phyloP scores from a whole-genome alignment of 352 stramenopile species.

The Globisporangium alternatum region DNA sequence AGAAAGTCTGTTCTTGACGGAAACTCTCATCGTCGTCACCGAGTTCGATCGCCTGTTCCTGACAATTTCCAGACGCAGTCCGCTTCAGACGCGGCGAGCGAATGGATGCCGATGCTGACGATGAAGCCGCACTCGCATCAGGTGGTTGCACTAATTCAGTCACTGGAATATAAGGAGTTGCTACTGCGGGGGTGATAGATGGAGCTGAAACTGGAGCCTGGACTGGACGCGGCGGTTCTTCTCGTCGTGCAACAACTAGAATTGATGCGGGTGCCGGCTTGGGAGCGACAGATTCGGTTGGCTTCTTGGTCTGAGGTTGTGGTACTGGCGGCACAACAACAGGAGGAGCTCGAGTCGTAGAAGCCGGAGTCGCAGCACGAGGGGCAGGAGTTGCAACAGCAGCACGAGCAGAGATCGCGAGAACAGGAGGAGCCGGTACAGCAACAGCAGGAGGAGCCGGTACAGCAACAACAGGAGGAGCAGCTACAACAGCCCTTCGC shows the following conservation, averaged over 20 bases:
- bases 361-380: too few species aligned
- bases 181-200: background rate
- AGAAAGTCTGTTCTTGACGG: background rate
- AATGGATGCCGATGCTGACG: background rate
- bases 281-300: background rate
- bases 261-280: background rate
- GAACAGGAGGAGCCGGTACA: too few species aligned
- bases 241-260: background rate
- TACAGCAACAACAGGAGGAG: background rate
- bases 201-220: too few species aligned
- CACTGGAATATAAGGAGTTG: background rate
- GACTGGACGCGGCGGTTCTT: background rate
- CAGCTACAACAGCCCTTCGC: background rate
- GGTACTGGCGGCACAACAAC: background rate
- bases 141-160: background rate
- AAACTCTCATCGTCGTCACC: constrained; percentile 17
- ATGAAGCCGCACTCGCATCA: background rate
- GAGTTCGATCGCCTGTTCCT: constrained; percentile 15
- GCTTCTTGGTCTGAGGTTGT: background rate
- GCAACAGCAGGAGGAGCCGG: too few species aligned
- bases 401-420: too few species aligned
- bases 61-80: background rate
- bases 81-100: constrained; percentile 2
- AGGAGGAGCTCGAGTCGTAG: too few species aligned
- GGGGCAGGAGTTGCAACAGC: too few species aligned